Evolutionary conservation across 1,139 yeast species (phyloP).

Genomic region (Geotrichum phurueaensis): DNA sequence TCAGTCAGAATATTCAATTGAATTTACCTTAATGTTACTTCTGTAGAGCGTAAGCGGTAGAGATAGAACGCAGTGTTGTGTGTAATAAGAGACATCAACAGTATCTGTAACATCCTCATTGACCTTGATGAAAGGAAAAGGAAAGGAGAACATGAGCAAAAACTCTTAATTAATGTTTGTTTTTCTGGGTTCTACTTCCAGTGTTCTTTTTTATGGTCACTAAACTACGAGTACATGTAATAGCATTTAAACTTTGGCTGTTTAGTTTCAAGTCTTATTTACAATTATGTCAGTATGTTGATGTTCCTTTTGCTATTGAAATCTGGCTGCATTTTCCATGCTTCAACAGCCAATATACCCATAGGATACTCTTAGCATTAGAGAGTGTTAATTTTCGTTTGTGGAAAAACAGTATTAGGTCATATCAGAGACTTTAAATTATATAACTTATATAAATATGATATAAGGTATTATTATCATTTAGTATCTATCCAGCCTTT

Average conservation of each 20-base stretch:
- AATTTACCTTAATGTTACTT: not conserved
- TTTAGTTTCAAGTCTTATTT: not conserved
- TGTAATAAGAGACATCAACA: not conserved
- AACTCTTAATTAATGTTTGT: not conserved
- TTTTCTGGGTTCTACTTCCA: not conserved
- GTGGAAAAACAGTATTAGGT: too few species aligned
- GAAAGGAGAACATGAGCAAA: not conserved
- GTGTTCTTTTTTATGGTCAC: not conserved
- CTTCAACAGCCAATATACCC: too few species aligned
- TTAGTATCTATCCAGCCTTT: too few species aligned
- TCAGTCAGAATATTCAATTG: not conserved
- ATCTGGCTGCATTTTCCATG: too few species aligned
- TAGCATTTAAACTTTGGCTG: not conserved
- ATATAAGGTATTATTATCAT: too few species aligned
- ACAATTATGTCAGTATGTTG: not conserved
- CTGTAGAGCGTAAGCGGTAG: not conserved
- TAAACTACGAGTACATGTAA: not conserved
- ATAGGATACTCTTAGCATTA: too few species aligned
- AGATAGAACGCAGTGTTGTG: not conserved
- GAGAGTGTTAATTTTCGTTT: too few species aligned
- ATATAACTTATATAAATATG: too few species aligned
- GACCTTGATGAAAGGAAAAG: not conserved
- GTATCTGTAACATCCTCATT: not conserved
- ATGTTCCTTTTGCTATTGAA: too few species aligned
- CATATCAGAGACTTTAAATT: too few species aligned